Base-by-base conservation (phyloP, 2,329 filamentous ascomycete genomes). In the Plectosphaerella cucumerina region DNA sequence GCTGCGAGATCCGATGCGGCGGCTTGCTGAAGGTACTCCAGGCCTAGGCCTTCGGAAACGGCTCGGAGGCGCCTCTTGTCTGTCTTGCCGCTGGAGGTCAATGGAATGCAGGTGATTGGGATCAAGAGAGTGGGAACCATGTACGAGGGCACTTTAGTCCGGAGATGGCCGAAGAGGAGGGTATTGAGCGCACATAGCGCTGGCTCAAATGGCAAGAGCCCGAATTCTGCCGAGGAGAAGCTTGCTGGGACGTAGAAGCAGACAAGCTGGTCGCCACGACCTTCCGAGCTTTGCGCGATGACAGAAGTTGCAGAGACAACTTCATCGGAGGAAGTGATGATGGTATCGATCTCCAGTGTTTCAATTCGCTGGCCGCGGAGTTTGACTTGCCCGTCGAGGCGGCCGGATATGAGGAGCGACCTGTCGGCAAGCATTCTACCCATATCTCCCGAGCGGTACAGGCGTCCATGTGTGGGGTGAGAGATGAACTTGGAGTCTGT, bases 371-470 rank as follows among this genome's bases (percentile, higher is more conserved):
- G 87, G 0, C 91, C 90, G 43, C 89, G 80, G 10, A 96, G 75
- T 64, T 95, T 96, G 50, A 94, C 75, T 65, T 95, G 89, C 53
- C 87, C 87, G 58, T 95, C 90, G 20, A 86, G 73, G 35, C 90
- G 80, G 15, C 89, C 89, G 10, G 82, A 68, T 39, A 94, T 89
- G 4, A 89, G 67, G 8, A 97, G 74, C 0, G 85, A 87, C 0
- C 89, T 87, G 61, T 95, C 87, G 0, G 84, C 75, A 9, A 96
- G 78, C 70, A 96, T 80, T 18, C 90, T 78, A 0, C 90, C 92
- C 59, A 90, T 76, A 60, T 97, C 91, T 1, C 92, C 91, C 33
- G 87, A 91, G 12, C 89, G 81, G 62, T 96, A 96, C 0, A 97
- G 68, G 2, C 84, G 81, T 2, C 91, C 91, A 62, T 83, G 87